These are phyloP conservation scores for Penstemon eatonii DNA, from an alignment of 257 asterid genomes.

Conservation along the genomic window DNA sequence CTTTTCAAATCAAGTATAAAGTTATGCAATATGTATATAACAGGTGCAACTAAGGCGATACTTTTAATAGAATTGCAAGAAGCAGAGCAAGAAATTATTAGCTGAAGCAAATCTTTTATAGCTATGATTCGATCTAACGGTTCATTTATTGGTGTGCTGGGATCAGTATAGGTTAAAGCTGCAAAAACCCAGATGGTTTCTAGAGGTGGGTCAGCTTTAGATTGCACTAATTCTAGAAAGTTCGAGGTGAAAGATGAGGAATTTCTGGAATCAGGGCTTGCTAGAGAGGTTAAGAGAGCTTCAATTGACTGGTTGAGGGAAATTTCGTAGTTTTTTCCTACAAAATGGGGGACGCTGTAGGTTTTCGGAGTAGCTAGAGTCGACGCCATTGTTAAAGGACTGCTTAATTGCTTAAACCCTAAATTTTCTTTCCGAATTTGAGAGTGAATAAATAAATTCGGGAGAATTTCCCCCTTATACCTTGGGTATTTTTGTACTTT, in stretches of 20 bases:
- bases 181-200: conserved; percentile 71
- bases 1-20: conserved; percentile 37
- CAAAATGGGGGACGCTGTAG: conserved; percentile 27
- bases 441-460: not conserved
- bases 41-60: conserved; percentile 57
- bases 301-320: conserved; percentile 46
- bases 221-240: conserved; percentile 47
- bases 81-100: conserved; percentile 49
- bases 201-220: conserved; percentile 53
- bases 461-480: no score
- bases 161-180: conserved; percentile 37
- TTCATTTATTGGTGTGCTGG: conserved; percentile 29
- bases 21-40: conserved; percentile 46
- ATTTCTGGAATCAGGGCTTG: conserved; percentile 25
- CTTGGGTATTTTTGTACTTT: no score
- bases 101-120: conserved; percentile 54
- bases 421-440: not conserved
- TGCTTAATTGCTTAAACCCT: conserved; percentile 37
- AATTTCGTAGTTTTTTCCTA: conserved; percentile 44
- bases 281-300: conserved; percentile 35
- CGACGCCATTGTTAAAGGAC: conserved; percentile 43
- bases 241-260: conserved; percentile 31
- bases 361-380: conserved; percentile 27
- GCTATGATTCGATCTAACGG: conserved; percentile 37
- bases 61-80: conserved; percentile 46